phyloP scores from a whole-genome alignment of 177 flowering plant genomes.

The Vitis hybrid region DNA sequence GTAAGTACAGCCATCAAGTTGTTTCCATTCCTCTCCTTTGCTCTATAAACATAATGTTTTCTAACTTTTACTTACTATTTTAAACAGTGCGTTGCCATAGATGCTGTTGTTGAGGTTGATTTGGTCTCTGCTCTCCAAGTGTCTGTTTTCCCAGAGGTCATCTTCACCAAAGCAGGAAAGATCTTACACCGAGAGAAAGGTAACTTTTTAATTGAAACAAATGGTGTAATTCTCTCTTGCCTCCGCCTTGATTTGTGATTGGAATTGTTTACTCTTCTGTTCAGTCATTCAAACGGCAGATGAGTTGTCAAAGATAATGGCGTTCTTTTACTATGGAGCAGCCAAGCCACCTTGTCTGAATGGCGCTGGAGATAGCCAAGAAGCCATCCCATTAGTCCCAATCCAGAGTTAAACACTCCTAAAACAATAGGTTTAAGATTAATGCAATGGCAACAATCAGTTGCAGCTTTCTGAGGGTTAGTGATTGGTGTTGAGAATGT shows the following conservation, averaged over 20 bases:
- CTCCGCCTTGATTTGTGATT: not conserved
- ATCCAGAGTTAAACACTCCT: slow-evolving; percentile 13
- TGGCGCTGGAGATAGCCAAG: slow-evolving; percentile 32
- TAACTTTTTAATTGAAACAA: slow-evolving; percentile 9
- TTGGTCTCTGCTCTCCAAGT: slow-evolving; percentile 78
- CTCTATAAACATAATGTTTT: not conserved
- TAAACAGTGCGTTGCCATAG: slow-evolving; percentile 84
- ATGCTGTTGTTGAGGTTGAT: slow-evolving; percentile 77
- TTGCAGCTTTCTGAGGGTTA: not conserved
- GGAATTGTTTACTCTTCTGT: slow-evolving; percentile 3
- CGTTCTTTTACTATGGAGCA: slow-evolving; percentile 90
- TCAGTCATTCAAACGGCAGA: slow-evolving; percentile 72
- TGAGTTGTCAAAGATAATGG: slow-evolving; percentile 91
- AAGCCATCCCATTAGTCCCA: slow-evolving; percentile 58
- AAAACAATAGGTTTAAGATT: not conserved
- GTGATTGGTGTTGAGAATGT: no score
- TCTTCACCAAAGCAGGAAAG: slow-evolving; percentile 91
- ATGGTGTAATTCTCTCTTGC: not conserved
- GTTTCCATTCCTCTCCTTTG: not conserved
- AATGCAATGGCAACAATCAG: not conserved
- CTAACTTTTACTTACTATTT: not conserved
- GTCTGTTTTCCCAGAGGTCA: slow-evolving; percentile 76
- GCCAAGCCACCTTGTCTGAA: slow-evolving; percentile 72
- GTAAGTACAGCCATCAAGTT: slow-evolving; percentile 39
- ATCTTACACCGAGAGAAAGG: slow-evolving; percentile 90